Evolutionary conservation across 2,329 filamentous ascomycete species (phyloP), one percentile per base, ranked within the genome.

Genomic region (Fusarium dimerum): DNA sequence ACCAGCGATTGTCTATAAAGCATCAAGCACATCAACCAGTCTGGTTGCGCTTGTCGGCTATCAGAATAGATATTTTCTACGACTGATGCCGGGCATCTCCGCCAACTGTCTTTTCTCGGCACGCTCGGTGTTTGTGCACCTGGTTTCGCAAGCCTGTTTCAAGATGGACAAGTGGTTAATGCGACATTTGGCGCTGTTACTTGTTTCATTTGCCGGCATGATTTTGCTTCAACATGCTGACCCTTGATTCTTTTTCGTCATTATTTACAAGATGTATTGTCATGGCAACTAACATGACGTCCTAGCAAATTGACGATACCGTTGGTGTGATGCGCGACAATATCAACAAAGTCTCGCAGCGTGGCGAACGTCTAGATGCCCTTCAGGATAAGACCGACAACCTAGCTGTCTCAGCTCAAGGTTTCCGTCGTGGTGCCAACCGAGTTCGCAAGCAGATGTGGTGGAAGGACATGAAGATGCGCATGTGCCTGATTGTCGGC

Each of bases 381-480:
- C 85, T 97, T 56, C 90, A 96, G 77, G 89, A 94, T 74, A 96
- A 96, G 83, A 97, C 90, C 61, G 87, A 97, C 78, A 95, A 96
- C 76, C 83, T 99, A 63, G 92, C 92, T 55, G 85, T 88, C 59
- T 96, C 92, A 36, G 93, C 94, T 54, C 92, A 96, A 74, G 92
- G 91, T 58, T 99, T 99, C 84, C 90, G 92, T 68, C 88, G 92
- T 63, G 93, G 94, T 61, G 94, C 95, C 75, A 99, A 97, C 81
- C 83, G 91, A 67, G 93, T 99, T 65, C 87, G 94, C 74, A 93
- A 92, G 81, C 87, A 96, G 76, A 97, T 97, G 93, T 97, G 93
- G 93, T 97, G 92, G 93, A 97, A 97, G 84, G 93, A 97, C 71
- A 96, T 97, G 91, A 97, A 97, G 86, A 99, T 99, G 94, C 87